Conservation (phyloP, 257 asterid genomes). For the Solanum tarijense region DNA sequence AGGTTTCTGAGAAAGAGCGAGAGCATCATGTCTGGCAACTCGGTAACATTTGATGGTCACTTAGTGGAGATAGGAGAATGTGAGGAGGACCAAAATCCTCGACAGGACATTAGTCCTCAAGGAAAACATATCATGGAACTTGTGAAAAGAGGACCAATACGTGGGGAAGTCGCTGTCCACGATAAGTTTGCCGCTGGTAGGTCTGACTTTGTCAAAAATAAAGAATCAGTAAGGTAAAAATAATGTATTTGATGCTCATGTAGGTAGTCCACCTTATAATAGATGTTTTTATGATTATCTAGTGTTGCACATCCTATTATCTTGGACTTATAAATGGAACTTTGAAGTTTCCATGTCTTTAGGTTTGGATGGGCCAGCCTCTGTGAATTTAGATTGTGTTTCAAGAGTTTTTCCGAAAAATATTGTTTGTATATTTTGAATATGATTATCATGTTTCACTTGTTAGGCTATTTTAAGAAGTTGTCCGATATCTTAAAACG, state of each 20-base stretch:
- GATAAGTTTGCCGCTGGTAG: constrained; percentile 31
- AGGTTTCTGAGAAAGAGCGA: constrained; percentile 63
- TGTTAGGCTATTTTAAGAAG: not conserved
- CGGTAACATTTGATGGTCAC: constrained; percentile 50
- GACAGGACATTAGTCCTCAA: constrained; percentile 15
- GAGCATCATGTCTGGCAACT: constrained; percentile 46
- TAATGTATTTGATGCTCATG: constrained; percentile 1
- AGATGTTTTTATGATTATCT: not conserved
- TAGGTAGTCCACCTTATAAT: not conserved
- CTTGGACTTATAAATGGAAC: not conserved
- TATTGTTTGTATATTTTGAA: not conserved
- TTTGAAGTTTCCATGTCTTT: not conserved
- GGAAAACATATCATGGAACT: constrained; percentile 11
- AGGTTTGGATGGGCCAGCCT: not conserved
- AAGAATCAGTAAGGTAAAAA: not conserved
- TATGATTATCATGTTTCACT: not conserved
- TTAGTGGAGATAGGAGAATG: constrained; percentile 62
- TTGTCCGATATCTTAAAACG: not conserved
- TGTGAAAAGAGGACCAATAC: constrained; percentile 14
- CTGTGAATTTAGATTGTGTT: not conserved
- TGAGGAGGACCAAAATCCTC: constrained; percentile 33
- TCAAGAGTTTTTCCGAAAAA: not conserved
- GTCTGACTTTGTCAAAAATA: constrained; percentile 9
- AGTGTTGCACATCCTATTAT: not conserved
- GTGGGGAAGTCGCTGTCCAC: constrained; percentile 9